Evolutionary conservation across 805 yeast genomes (phyloP).

Genomic region (Saturnispora quitensis): DNA sequence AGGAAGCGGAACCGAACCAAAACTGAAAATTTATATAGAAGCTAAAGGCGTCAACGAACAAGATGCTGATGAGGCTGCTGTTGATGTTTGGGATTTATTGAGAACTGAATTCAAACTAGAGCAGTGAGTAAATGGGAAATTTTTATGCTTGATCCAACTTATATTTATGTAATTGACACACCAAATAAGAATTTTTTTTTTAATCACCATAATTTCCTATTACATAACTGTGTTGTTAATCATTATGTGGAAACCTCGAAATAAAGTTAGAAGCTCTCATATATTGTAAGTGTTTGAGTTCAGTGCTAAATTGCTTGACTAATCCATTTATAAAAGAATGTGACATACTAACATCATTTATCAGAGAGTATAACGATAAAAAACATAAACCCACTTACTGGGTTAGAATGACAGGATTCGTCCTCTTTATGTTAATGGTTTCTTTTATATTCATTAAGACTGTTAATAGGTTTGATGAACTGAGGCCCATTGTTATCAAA

Average conservation of each 20-base stretch:
- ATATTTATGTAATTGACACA: not conserved
- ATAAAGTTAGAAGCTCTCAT: not conserved
- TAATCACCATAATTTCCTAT: not conserved
- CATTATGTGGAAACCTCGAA: not conserved
- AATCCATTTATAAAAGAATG: not conserved
- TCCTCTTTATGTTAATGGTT: not conserved
- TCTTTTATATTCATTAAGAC: not conserved
- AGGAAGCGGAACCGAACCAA: slow-evolving; percentile 97
- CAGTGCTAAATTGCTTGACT: not conserved
- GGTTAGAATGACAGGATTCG: not conserved
- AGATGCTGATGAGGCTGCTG: slow-evolving; percentile 45
- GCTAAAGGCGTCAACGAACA: slow-evolving; percentile 44
- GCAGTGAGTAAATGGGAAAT: not conserved
- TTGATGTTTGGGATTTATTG: slow-evolving; percentile 56
- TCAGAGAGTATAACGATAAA: not conserved
- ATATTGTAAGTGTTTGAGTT: not conserved
- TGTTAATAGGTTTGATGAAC: not conserved
- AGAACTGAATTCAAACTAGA: slow-evolving; percentile 12
- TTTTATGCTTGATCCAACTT: not conserved
- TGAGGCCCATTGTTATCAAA: not conserved
- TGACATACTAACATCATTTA: not conserved
- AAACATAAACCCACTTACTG: not conserved
- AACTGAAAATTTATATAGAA: slow-evolving; percentile 84
- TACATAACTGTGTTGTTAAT: not conserved
- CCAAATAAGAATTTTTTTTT: no score